Percentiles rank a stretch among this genome's conserved stretches.
Conservation (phyloP, 2,329 filamentous ascomycete genomes). For the Tothia fuscella region DNA sequence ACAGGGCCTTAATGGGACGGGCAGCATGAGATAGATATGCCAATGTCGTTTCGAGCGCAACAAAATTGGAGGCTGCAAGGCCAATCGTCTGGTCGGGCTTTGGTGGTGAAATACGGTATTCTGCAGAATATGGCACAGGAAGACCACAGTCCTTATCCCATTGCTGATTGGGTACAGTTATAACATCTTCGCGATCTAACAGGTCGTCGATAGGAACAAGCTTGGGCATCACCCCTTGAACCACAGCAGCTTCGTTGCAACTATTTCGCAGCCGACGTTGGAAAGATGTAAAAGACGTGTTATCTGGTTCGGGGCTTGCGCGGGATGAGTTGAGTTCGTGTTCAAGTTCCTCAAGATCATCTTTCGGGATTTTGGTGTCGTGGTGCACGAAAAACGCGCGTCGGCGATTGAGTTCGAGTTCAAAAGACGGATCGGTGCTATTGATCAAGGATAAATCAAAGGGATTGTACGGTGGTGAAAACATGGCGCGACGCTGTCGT, state of each 20-base stretch:
- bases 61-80: neutral
- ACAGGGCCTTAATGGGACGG: neutral
- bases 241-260: constrained; percentile 4
- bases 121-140: neutral
- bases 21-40: constrained; percentile 1
- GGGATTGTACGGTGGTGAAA: neutral
- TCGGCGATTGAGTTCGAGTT: constrained; percentile 3
- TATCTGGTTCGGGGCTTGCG: neutral
- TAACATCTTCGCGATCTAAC: neutral
- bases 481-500: too few relatives aligned
- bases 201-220: constrained; percentile 1
- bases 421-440: constrained; percentile 6
- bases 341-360: constrained; percentile 1
- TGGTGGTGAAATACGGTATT: constrained; percentile 2
- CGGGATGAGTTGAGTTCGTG: neutral
- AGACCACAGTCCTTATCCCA: constrained; percentile 4
- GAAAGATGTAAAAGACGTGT: neutral
- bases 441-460: neutral
- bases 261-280: neutral
- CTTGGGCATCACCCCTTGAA: constrained; percentile 3
- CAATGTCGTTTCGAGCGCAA: neutral
- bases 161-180: constrained; percentile 6
- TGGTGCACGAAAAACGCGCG: neutral
- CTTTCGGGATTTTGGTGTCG: neutral
- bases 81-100: constrained; percentile 7